Conservation (phyloP, 495 filamentous ascomycete species). For the Hypoxylon intermedium region DNA sequence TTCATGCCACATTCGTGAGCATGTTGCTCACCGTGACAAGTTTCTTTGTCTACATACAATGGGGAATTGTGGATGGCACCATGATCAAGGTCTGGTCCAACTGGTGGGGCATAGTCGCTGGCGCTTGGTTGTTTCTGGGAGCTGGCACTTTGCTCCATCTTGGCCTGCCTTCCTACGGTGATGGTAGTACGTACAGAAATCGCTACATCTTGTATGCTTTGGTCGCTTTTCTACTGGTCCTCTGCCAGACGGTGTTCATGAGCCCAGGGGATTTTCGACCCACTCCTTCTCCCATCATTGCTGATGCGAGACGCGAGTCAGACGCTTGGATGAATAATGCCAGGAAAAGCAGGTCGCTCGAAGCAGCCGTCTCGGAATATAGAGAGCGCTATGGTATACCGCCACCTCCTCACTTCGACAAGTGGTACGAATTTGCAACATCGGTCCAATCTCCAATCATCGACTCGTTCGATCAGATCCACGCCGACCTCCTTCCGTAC, state of each 20-base stretch:
- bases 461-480: conserved; percentile 78
- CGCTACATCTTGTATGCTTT: conserved; percentile 29
- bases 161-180: conserved; percentile 14
- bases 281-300: conserved; percentile 47
- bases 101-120: conserved; percentile 24
- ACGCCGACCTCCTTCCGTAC: conserved; percentile 73
- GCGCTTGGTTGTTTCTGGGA: conserved; percentile 31
- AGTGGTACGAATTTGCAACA: conserved; percentile 77
- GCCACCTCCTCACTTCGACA: conserved; percentile 70
- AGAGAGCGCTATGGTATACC: conserved; percentile 57
- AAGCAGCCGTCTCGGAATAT: conserved; percentile 64
- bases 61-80: conserved; percentile 32
- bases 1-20: conserved; percentile 26
- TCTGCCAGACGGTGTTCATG: conserved; percentile 23
- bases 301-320: conserved; percentile 55
- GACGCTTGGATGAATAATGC: conserved; percentile 51
- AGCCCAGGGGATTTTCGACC: conserved; percentile 17
- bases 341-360: conserved; percentile 55
- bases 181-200: conserved; percentile 22
- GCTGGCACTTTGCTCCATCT: conserved; percentile 31
- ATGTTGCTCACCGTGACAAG: conserved; percentile 24
- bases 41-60: conserved; percentile 36
- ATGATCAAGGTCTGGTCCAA: conserved; percentile 36
- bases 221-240: conserved; percentile 27
- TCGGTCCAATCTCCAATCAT: conserved; percentile 68